phyloP scores from a whole-genome alignment of 495 filamentous ascomycete species.

The Daldinia loculata region DNA sequence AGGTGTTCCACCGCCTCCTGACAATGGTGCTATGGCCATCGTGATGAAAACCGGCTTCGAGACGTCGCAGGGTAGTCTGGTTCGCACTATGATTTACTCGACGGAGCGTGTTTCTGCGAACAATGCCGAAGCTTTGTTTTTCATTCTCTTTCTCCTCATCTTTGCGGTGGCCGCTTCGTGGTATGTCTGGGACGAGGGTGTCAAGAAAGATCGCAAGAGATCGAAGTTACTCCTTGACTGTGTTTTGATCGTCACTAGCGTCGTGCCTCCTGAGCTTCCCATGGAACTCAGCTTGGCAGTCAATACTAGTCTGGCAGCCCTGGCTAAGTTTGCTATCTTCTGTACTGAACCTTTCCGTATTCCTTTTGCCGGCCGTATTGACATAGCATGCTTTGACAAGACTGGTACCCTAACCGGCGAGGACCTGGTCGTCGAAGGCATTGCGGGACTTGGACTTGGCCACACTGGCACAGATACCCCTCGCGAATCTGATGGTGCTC shows the following conservation, averaged over 20 bases:
- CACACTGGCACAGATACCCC: slow-evolving; percentile 69
- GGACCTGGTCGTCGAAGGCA: slow-evolving; percentile 95
- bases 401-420: slow-evolving; percentile 97
- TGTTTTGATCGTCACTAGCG: slow-evolving; percentile 95
- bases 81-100: slow-evolving; percentile 99
- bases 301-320: slow-evolving; percentile 95
- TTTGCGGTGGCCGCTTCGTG: slow-evolving; percentile 98
- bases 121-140: slow-evolving; percentile 91
- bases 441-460: slow-evolving; percentile 84
- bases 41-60: slow-evolving; percentile 98
- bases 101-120: slow-evolving; percentile 98
- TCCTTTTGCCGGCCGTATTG: slow-evolving; percentile 93
- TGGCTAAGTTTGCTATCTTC: slow-evolving; percentile 96
- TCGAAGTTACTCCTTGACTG: slow-evolving; percentile 98
- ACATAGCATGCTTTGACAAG: slow-evolving; percentile 99
- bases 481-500: slow-evolving; percentile 77
- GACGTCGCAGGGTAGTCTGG: slow-evolving; percentile 95
- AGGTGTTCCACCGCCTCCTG: slow-evolving; percentile 77
- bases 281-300: slow-evolving; percentile 98
- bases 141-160: slow-evolving; percentile 95
- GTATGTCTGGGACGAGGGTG: slow-evolving; percentile 99
- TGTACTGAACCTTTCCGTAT: slow-evolving; percentile 99
- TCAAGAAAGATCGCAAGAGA: slow-evolving; percentile 89
- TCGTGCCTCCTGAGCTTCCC: slow-evolving; percentile 95
- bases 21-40: slow-evolving; percentile 92